Percentiles rank a stretch among this genome's conserved stretches.
Conservation (phyloP, 202 grass and related monocot species). For the Carex sylvatica region DNA sequence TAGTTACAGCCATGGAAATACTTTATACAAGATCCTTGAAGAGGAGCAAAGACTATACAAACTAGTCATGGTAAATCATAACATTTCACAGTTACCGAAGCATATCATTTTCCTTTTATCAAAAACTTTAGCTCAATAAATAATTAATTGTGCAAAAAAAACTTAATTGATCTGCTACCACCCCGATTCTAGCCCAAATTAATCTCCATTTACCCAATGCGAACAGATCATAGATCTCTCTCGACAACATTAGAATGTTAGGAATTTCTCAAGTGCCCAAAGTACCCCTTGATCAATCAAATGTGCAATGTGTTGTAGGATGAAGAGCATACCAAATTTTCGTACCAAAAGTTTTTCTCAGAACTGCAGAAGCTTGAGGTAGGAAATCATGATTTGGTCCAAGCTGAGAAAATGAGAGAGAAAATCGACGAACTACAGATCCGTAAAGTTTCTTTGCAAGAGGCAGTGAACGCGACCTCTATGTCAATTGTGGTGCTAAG, state of each 20-base stretch:
- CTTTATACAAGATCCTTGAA: constrained; percentile 67
- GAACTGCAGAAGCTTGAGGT: constrained; percentile 70
- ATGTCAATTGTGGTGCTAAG: constrained; percentile 76
- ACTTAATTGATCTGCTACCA: not conserved
- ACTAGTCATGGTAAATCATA: constrained; percentile 72
- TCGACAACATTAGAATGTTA: not conserved
- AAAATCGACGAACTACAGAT: constrained; percentile 67
- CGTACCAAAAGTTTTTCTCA: constrained; percentile 51
- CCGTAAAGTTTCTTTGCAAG: constrained; percentile 75
- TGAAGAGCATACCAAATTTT: constrained; percentile 72
- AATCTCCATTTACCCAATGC: not conserved
- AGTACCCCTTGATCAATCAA: not conserved
- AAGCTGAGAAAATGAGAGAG: constrained; percentile 65
- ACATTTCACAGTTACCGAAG: not conserved
- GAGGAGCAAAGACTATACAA: constrained; percentile 96
- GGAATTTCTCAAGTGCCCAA: constrained; percentile 8
- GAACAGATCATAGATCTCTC: not conserved
- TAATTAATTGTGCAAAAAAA: not conserved
- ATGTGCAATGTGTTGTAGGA: constrained; percentile 46
- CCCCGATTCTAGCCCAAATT: not conserved
- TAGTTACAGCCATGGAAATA: constrained; percentile 79
- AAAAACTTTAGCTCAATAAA: not conserved
- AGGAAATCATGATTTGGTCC: constrained; percentile 65
- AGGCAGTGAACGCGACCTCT: constrained; percentile 57
- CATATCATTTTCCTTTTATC: not conserved